Evolutionary conservation across 768 basidiomycete species (phyloP).

Genomic region (Boletales sp.): DNA sequence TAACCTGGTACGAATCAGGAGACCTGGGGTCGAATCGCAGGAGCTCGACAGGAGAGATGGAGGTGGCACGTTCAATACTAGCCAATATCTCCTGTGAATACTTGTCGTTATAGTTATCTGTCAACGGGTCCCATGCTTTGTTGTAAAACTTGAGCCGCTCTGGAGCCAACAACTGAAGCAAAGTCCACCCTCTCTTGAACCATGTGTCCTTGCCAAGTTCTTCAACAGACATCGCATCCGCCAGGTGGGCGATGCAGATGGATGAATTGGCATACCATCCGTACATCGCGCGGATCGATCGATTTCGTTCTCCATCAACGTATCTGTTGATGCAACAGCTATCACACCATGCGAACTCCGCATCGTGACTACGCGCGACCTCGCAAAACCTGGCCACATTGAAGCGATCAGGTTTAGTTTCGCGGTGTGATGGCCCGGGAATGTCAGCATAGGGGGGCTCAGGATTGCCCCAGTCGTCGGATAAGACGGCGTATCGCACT

Average conservation of each 20-base stretch:
- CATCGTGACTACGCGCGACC: not conserved
- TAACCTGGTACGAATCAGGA: not conserved
- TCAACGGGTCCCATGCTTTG: not conserved
- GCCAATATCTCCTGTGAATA: not conserved
- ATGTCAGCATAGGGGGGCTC: not conserved
- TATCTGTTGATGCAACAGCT: not conserved
- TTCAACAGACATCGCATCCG: not conserved
- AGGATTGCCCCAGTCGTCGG: not conserved
- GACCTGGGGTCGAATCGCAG: not conserved
- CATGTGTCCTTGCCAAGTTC: not conserved
- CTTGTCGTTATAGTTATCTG: not conserved
- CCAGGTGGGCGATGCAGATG: not conserved
- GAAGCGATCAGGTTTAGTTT: not conserved
- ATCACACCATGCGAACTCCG: not conserved
- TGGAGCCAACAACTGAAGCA: slow-evolving; percentile 8
- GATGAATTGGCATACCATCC: not conserved
- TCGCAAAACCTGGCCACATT: not conserved
- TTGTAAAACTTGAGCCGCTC: slow-evolving; percentile 3
- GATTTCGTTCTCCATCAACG: not conserved
- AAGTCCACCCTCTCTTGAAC: slow-evolving; percentile 10
- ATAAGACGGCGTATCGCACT: not conserved
- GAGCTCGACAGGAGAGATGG: not conserved
- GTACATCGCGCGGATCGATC: not conserved
- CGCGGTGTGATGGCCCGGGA: not conserved
- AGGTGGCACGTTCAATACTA: not conserved